Conservation (phyloP, 2,329 filamentous ascomycete species). For the Lachnellula suecica region DNA sequence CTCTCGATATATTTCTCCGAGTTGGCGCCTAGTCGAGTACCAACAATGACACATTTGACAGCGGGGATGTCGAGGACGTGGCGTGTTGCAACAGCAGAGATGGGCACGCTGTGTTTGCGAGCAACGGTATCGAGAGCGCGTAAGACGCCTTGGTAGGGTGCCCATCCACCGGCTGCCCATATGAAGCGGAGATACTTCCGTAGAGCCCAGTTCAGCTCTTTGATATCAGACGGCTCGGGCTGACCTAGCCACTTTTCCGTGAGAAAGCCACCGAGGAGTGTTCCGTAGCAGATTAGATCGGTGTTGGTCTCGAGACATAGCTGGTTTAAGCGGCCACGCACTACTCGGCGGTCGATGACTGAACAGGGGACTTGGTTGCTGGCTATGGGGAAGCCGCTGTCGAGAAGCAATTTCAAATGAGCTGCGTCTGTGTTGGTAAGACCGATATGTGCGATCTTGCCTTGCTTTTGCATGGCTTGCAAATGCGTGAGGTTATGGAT, state of each 20-base stretch:
- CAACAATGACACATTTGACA: conserved; percentile 11
- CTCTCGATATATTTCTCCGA: conserved; percentile 7
- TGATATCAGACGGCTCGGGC: conserved; percentile 22
- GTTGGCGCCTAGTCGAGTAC: conserved; percentile 3
- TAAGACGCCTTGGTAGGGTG: conserved; percentile 16
- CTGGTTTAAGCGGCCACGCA: conserved; percentile 25
- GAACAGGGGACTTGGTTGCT: conserved; percentile 35
- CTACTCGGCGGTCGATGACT: conserved; percentile 31
- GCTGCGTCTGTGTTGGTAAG: conserved; percentile 34
- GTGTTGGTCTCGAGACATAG: conserved; percentile 23
- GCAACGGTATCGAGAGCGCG: conserved; percentile 2
- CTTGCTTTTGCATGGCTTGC: conserved; percentile 23
- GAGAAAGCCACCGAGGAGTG: conserved; percentile 34
- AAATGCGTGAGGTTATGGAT: conserved; percentile 33
- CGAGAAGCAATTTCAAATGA: conserved; percentile 32
- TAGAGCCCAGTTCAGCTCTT: conserved; percentile 31
- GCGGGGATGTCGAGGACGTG: conserved; percentile 7
- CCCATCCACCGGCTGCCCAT: conserved; percentile 28
- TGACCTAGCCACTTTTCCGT: conserved; percentile 29
- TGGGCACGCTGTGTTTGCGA: conserved; percentile 2
- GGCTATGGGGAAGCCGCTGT: conserved; percentile 31
- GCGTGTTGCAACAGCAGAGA: conserved; percentile 8
- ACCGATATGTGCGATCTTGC: conserved; percentile 32
- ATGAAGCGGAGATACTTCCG: conserved; percentile 39
- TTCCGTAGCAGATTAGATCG: conserved; percentile 32